phyloP scores from a whole-genome alignment of 768 basidiomycete genomes.

The Suillus subalutaceus region DNA sequence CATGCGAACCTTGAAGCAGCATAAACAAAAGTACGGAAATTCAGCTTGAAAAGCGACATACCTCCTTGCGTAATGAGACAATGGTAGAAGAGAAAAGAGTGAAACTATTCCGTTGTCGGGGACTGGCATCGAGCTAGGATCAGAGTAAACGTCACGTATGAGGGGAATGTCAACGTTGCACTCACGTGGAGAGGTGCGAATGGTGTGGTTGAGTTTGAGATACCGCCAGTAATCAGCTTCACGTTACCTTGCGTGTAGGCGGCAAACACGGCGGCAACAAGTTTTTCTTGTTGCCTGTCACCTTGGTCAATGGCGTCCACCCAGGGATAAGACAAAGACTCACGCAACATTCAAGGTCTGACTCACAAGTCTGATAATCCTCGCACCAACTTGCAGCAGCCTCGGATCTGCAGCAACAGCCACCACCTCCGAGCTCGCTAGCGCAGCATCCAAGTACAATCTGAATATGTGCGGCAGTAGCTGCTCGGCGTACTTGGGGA shows the following conservation, averaged over 20 bases:
- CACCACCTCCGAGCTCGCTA: constrained; percentile 29
- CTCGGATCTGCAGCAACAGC: constrained; percentile 38
- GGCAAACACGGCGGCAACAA: constrained; percentile 44
- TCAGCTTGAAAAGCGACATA: constrained; percentile 29
- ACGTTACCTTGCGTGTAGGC: constrained; percentile 50
- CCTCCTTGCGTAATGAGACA: constrained; percentile 69
- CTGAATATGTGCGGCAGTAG: constrained; percentile 74
- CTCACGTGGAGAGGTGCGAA: constrained; percentile 60
- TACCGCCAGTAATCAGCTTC: constrained; percentile 54
- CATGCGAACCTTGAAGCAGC: constrained; percentile 47
- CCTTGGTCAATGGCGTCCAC: constrained; percentile 6
- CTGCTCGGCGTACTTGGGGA: constrained; percentile 78
- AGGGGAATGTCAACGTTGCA: constrained; percentile 1
- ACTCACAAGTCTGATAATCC: constrained; percentile 68
- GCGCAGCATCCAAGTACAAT: constrained; percentile 52
- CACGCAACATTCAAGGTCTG: constrained; percentile 68
- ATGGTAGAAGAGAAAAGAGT: constrained; percentile 68
- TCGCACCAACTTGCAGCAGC: constrained; percentile 47
- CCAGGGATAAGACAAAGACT: constrained; percentile 36
- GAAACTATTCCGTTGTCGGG: constrained; percentile 63
- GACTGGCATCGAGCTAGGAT: constrained; percentile 21
- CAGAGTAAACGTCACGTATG: constrained; percentile 3
- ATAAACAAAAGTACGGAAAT: neutral
- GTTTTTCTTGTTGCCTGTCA: constrained; percentile 60
- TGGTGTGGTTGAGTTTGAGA: constrained; percentile 40